These are phyloP conservation scores for Deakozyma indianensis DNA, from an alignment of 805 yeast species.

Conservation along the genomic window DNA sequence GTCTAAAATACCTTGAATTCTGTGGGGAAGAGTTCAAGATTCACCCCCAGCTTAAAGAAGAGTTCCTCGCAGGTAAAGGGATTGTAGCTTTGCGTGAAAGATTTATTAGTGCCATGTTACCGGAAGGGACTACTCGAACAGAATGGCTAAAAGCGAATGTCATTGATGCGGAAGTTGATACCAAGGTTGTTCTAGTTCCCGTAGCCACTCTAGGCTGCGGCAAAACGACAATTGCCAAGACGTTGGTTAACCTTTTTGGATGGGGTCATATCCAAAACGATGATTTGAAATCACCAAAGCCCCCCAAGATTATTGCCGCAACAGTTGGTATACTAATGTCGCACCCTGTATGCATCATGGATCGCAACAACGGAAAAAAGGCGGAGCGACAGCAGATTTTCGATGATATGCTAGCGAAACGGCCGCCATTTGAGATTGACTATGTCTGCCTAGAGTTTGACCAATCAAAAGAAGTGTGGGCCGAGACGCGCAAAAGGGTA, in stretches of 20 bases:
- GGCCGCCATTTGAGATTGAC: constrained; percentile 31
- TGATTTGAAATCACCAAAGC: constrained; percentile 25
- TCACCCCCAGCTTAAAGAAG: constrained; percentile 31
- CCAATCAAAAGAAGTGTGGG: constrained; percentile 28
- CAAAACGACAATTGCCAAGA: constrained; percentile 66
- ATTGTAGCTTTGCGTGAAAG: constrained; percentile 56
- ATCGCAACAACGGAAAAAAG: constrained; percentile 66
- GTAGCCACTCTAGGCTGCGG: constrained; percentile 92
- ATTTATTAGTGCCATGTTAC: constrained; percentile 30
- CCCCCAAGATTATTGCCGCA: constrained; percentile 15
- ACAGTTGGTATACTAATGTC: constrained; percentile 20
- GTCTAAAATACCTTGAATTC: constrained; percentile 56
- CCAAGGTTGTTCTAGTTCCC: constrained; percentile 58
- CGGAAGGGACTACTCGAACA: constrained; percentile 1
- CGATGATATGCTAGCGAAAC: constrained; percentile 32
- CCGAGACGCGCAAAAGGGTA: constrained; percentile 46
- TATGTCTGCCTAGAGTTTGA: constrained; percentile 60
- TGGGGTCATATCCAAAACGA: constrained; percentile 82
- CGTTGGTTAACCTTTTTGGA: constrained; percentile 41
- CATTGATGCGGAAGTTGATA: constrained; percentile 33
- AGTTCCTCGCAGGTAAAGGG: constrained; percentile 47
- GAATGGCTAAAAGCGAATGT: constrained; percentile 4
- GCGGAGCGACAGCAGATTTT: constrained; percentile 60
- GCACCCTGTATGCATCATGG: constrained; percentile 48
- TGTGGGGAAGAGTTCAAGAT: constrained; percentile 39